Base-by-base conservation (phyloP, 345 rosid species). In the Populus simonii region DNA sequence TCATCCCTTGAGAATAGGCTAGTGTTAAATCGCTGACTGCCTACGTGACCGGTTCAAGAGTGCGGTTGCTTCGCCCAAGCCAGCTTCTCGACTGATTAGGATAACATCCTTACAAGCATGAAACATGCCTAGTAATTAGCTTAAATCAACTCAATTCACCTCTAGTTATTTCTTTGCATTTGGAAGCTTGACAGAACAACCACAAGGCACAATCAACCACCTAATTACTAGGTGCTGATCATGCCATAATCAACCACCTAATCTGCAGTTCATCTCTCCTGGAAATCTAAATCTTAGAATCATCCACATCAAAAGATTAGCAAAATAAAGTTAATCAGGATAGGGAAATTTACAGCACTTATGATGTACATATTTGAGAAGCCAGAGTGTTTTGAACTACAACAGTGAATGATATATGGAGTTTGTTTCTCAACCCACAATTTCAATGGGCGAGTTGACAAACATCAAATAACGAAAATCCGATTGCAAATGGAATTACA, bases 381-480 rank as follows among this genome's bases (percentile, higher is more conserved):
- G 35, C 68, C 7, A 61, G 1, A 36, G 20, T 23, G n/a, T 38
- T 59, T n/a, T 49, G 7, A 70, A 39, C 43, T 7, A 39, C 43
- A 51, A 38, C 53, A 2, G 43, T 16, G 31, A 49, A 70, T 13
- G 8, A 13, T 1, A 4, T 0, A 0, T 61, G 8, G 9, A 15
- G 5, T 15, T 39, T 16, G 76, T 47, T 47, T 75, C 65, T 49
- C 78, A 47, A 22, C 80, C 79, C 71, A 53, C 41, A 72, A 68
- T 51, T 78, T 76, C 49, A n/a, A 66, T 57, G 70, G 81, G 70
- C 39, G 68, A 69, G 22, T 29, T 13, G 18, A 9, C 25, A 4
- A 68, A 27, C 36, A 4, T 35, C 15, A 9, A 36, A 25, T 31
- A 35, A 53, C 17, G 68, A 66, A 61, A 29, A 36, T 23, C 15